Percentiles rank a stretch among this genome's conserved stretches.
Evolutionary conservation across 2,329 filamentous ascomycete genomes (phyloP).

Genomic region (Talaromyces sp.): DNA sequence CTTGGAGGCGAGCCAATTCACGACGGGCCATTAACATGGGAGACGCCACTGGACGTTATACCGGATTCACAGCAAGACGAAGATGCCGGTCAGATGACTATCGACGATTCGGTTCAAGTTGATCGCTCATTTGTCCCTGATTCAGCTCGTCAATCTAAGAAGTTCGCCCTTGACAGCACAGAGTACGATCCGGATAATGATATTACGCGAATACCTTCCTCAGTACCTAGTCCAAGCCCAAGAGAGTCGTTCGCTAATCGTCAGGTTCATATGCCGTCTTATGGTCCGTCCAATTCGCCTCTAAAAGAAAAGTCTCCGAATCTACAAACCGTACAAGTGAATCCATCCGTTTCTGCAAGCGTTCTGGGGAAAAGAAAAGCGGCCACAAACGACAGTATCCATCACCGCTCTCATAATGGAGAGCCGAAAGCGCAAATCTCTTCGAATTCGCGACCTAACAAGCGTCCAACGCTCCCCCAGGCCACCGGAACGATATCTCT

Average conservation of each 20-base stretch:
- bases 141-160: conserved; percentile 2
- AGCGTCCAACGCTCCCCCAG: conserved; percentile 12
- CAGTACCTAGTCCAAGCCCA: conserved; percentile 19
- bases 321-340: background rate
- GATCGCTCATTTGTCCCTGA: conserved; percentile 21
- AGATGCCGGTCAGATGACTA: background rate
- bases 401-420: background rate
- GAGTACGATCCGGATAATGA: conserved; percentile 6
- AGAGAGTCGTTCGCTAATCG: background rate
- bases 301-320: background rate
- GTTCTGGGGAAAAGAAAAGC: conserved; percentile 15
- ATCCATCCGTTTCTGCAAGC: background rate
- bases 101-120: conserved; percentile 20
- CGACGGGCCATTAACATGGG: conserved; percentile 28
- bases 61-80: conserved; percentile 38
- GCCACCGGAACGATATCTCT: conserved; percentile 16
- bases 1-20: background rate
- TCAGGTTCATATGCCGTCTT: background rate
- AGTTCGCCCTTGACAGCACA: background rate
- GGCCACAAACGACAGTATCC: background rate
- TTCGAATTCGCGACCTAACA: background rate
- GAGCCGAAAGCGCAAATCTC: background rate
- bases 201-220: conserved; percentile 20
- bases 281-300: background rate
- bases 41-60: conserved; percentile 40